Percentiles rank a stretch among this genome's conserved stretches.
Conservation (phyloP, 306 rosid genomes). For the Ormosia semicastrata region DNA sequence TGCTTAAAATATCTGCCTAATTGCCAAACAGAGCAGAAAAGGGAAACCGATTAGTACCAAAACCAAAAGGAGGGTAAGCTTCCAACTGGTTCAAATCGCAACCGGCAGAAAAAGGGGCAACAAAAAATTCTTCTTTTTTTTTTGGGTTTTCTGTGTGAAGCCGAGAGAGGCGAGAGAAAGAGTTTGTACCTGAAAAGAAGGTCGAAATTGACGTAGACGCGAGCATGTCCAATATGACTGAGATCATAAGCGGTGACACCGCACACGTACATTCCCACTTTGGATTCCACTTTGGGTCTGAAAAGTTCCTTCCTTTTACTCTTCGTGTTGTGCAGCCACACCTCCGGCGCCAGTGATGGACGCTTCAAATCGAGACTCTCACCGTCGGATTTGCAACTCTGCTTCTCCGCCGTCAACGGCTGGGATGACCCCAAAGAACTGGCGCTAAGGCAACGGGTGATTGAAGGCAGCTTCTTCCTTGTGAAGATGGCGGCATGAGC, state of each 20-base stretch:
- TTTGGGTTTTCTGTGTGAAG: not conserved
- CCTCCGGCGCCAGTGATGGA: slow-evolving; percentile 37
- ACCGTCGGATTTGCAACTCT: slow-evolving; percentile 15
- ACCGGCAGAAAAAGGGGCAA: not conserved
- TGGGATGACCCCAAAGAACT: slow-evolving; percentile 42
- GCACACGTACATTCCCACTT: slow-evolving; percentile 93
- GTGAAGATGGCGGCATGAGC: slow-evolving; percentile 28
- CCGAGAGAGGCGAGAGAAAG: not conserved
- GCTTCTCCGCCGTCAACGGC: slow-evolving; percentile 29
- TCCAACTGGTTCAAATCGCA: not conserved
- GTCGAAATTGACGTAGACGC: slow-evolving; percentile 89
- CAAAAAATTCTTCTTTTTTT: not conserved
- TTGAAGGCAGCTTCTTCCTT: not conserved
- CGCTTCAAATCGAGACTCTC: not conserved
- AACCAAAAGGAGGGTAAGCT: not conserved
- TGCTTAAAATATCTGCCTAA: slow-evolving; percentile 94
- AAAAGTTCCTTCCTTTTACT: slow-evolving; percentile 64
- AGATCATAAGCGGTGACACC: slow-evolving; percentile 97
- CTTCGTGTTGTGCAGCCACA: slow-evolving; percentile 87
- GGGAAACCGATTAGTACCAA: slow-evolving; percentile 28
- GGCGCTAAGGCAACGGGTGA: slow-evolving; percentile 35
- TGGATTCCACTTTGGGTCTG: slow-evolving; percentile 70
- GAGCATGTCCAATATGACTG: slow-evolving; percentile 98
- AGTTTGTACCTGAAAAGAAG: slow-evolving; percentile 71
- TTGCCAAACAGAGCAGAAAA: slow-evolving; percentile 34